Evolutionary conservation across 1,284 basidiomycete genomes (phyloP), one percentile per base, ranked within the genome.

Genomic region (Porphyrellus sp.): DNA sequence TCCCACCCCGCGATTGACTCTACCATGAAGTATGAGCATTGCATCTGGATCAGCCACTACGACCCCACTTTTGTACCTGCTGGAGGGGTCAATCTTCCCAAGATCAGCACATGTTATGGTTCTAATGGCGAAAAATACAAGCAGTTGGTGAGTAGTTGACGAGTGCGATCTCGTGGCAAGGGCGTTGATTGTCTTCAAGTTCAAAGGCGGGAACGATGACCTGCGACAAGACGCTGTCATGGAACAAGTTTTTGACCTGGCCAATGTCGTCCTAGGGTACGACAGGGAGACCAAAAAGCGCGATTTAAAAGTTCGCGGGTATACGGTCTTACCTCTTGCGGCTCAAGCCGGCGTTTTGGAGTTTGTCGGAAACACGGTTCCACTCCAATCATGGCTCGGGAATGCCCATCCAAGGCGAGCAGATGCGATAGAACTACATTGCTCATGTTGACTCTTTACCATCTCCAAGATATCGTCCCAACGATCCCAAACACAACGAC

Each of bases 201-300:
- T 95, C 76, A 99, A 99, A 70, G 90, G 91, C 12, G 86, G 86
- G 4, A 81, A 86, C 18, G 94, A 98, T 60, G 96, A 99, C 64
- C 72, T 97, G 30, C 85, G 96, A 27, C 97, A 99, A 71, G 96
- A 99, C 67, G 95, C 96, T 1, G 93, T 99, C 42, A 98, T 99
- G 95, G 93, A 98, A 66, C 97, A 99, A 71, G 93, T 98, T 2
- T 99, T 99, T 64, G 84, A 86, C 28, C 78, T 98, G 38, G 89
- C 94, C 50, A 98, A 99, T 58, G 74, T 80, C 5, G 79, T 98
- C 1, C 79, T 99, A 8, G 63, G 66, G 9, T 77, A 77, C 12
- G 93, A 98, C 67, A 78, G 84, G 24, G 83, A 89, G 56, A 92
- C 94, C 0, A 79, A 79, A 47, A 79, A 81, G 49, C 83, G 96